Evolutionary conservation across 495 filamentous ascomycete species (phyloP), one percentile per base, ranked within the genome.

Genomic region (Delitschia confertaspora): DNA sequence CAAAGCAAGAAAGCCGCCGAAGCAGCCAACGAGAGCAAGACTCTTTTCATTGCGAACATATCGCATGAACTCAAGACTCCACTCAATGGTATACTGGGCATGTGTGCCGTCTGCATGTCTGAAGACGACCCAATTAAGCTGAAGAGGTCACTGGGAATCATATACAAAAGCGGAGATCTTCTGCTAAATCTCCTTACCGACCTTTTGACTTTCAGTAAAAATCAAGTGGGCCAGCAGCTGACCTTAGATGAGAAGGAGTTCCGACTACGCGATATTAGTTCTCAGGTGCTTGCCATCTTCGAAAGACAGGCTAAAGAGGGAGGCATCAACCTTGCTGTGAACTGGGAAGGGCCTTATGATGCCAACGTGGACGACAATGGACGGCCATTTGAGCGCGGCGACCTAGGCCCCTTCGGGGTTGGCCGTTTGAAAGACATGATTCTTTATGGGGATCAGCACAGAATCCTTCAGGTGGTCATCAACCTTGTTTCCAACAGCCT

Each of bases 51-150:
- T 49, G 88, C 88, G 21, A 95, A 95, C 53, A 93, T 95, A 20
- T 93, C 86, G 3, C 88, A 95, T 57, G 88, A 94, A 59, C 70
- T 95, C 10, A 88, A 93, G 59, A 95, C 88, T 1, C 88, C 88
- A 0, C 63, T 95, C 17, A 95, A 95, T 56, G 88, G 85, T 2
- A 95, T 95, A 51, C 65, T 95, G 22, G 88, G 88, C 36, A 94
- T 94, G 86, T 85, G 79, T 50, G 83, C 87, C 0, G 82, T 91
- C 1, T 91, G 83, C 57, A 87, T 93, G 84, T 80, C 83, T 41
- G 88, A 94, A 56, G 80, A 88, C 21, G 84, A 93, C 49, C 61
- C 82, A 5, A 59, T 62, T 11, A 76, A 80, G 39, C 77, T 94
- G 47, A 87, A 86, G 63, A 75, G 84, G 40, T 87, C 81, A 3